These are phyloP conservation scores for Notholithocarpus densiflorus DNA, from an alignment of 306 rosid species.

Conservation along the genomic window DNA sequence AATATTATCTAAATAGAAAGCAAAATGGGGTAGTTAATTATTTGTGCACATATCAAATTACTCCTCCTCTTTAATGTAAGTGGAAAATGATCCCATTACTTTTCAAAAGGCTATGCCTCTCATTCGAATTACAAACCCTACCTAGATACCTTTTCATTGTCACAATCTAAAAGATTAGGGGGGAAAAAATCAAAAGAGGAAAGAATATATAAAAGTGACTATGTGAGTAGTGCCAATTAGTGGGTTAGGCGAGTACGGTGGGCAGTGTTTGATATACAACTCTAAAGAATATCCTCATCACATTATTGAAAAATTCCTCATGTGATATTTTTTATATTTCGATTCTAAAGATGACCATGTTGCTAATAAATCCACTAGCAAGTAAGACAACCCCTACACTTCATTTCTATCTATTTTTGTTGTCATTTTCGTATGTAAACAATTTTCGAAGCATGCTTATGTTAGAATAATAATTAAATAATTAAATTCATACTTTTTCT, in stretches of 20 bases:
- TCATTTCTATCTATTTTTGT: neutral
- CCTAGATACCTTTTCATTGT: conserved; percentile 27
- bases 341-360: neutral
- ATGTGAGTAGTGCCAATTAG: conserved; percentile 29
- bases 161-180: conserved; percentile 8
- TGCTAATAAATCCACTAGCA: neutral
- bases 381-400: neutral
- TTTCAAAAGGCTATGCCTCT: conserved; percentile 21
- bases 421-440: neutral
- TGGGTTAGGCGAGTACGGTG: conserved; percentile 33
- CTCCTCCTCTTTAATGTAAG: no score
- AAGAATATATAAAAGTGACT: neutral
- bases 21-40: no score
- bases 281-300: neutral
- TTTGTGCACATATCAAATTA: no score
- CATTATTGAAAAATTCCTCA: neutral
- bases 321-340: neutral
- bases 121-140: conserved; percentile 17
- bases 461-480: no score
- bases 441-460: no score
- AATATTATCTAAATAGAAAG: no score
- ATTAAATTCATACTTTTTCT: no score
- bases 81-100: conserved; percentile 16
- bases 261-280: neutral
- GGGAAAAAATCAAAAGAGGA: neutral